Conservation (phyloP, 1,284 basidiomycete species). For the Athelia sp. region DNA sequence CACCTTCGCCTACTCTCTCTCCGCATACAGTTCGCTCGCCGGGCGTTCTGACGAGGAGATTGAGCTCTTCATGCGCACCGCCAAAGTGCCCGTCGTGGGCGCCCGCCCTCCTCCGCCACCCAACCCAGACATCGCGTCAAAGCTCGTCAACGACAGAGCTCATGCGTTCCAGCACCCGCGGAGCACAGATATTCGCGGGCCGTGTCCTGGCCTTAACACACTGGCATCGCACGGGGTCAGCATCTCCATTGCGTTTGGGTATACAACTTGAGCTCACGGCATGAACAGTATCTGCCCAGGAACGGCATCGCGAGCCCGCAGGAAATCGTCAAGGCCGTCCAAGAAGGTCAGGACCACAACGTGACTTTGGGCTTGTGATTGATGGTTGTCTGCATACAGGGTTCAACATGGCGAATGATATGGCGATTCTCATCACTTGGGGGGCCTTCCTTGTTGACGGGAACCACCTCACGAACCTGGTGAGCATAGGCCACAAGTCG, state of each 20-base stretch:
- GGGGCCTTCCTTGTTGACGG: neutral
- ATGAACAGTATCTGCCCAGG: neutral
- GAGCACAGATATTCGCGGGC: neutral
- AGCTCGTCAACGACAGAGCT: neutral
- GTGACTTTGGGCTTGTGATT: too few species aligned
- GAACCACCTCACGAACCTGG: neutral
- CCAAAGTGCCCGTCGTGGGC: neutral
- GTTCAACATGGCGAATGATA: neutral
- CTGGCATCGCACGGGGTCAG: neutral
- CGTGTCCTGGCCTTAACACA: neutral
- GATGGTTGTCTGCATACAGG: too few species aligned
- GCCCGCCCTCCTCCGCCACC: neutral
- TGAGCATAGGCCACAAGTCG: neutral
- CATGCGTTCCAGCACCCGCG: neutral
- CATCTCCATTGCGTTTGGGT: neutral
- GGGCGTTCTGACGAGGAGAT: neutral
- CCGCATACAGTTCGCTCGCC: neutral
- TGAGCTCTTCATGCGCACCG: too few species aligned
- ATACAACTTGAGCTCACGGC: neutral
- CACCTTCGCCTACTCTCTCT: too few species aligned
- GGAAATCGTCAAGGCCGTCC: neutral
- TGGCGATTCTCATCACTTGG: neutral
- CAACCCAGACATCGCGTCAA: neutral
- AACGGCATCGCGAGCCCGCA: neutral
- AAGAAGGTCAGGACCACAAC: too few species aligned